These are phyloP conservation scores for Blastobotrys malaysiensis DNA, from an alignment of 1,139 yeast genomes.

Conservation along the genomic window DNA sequence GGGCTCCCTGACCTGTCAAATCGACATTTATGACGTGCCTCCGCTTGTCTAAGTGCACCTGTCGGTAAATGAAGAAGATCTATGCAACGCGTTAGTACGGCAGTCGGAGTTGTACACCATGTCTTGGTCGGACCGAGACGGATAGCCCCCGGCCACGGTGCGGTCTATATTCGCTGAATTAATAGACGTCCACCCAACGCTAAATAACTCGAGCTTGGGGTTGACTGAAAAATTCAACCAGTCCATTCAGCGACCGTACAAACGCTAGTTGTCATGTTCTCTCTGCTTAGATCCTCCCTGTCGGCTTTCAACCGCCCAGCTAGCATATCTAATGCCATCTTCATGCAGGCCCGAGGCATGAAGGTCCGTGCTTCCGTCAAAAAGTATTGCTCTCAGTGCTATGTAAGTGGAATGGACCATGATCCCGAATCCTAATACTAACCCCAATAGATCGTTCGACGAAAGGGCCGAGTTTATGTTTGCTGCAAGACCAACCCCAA, in stretches of 20 bases:
- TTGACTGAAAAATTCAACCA: not conserved
- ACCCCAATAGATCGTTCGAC: constrained; percentile 58
- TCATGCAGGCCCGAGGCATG: constrained; percentile 43
- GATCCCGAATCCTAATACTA: not conserved
- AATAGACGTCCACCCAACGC: too few species aligned
- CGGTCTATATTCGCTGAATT: not conserved
- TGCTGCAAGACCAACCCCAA: constrained; percentile 89
- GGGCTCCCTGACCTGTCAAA: too few species aligned
- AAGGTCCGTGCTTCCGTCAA: constrained; percentile 80
- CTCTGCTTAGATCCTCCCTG: constrained; percentile 10
- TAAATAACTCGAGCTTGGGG: not conserved
- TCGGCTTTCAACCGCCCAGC: constrained; percentile 9
- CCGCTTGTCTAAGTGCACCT: not conserved
- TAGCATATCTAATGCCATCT: constrained; percentile 14
- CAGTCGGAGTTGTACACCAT: too few species aligned
- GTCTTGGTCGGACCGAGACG: not conserved
- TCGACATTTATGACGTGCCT: too few species aligned
- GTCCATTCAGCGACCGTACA: not conserved
- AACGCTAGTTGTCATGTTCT: constrained; percentile 6
- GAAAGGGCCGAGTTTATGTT: constrained; percentile 91
- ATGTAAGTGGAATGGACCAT: constrained; percentile 34
- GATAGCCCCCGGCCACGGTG: too few species aligned
- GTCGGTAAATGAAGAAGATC: not conserved
- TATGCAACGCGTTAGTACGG: not conserved
- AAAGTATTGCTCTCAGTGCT: constrained; percentile 88